Evolutionary conservation across 2,329 filamentous ascomycete species (phyloP).

Genomic region (Hypoxylon sp.): DNA sequence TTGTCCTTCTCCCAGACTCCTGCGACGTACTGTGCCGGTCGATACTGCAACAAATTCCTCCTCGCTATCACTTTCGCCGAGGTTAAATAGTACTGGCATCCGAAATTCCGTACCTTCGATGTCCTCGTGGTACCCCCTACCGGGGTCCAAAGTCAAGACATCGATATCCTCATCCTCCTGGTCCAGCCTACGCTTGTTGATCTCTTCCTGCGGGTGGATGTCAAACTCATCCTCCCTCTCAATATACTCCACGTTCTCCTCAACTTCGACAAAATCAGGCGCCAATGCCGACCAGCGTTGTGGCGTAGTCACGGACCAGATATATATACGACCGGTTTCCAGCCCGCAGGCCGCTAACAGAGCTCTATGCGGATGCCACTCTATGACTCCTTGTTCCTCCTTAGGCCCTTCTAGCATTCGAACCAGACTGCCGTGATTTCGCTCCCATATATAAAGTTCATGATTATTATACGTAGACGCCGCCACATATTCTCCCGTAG

Average conservation of each 20-base stretch:
- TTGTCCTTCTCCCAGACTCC: slow-evolving; percentile 82
- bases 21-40: slow-evolving; percentile 86
- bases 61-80: slow-evolving; percentile 95
- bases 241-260: slow-evolving; percentile 97
- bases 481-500: slow-evolving; percentile 94
- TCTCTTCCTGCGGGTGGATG: slow-evolving; percentile 94
- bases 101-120: slow-evolving; percentile 76
- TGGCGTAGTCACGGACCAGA: slow-evolving; percentile 95
- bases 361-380: slow-evolving; percentile 94
- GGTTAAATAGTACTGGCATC: slow-evolving; percentile 93
- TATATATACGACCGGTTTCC: slow-evolving; percentile 92
- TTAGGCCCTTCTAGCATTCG: slow-evolving; percentile 98
- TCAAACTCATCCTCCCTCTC: slow-evolving; percentile 98
- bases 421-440: slow-evolving; percentile 91
- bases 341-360: slow-evolving; percentile 92
- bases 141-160: slow-evolving; percentile 82
- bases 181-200: slow-evolving; percentile 90
- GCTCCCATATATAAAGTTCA: slow-evolving; percentile 98
- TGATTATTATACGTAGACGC: slow-evolving; percentile 99
- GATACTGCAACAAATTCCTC: slow-evolving; percentile 83
- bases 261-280: slow-evolving; percentile 96
- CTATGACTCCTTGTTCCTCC: slow-evolving; percentile 95
- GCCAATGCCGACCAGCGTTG: slow-evolving; percentile 98
- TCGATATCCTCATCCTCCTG: slow-evolving; percentile 95
- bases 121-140: slow-evolving; percentile 72